Evolutionary conservation across 192 early-diverging fungal genomes (phyloP).

Genomic region (Gonapodya sp.): DNA sequence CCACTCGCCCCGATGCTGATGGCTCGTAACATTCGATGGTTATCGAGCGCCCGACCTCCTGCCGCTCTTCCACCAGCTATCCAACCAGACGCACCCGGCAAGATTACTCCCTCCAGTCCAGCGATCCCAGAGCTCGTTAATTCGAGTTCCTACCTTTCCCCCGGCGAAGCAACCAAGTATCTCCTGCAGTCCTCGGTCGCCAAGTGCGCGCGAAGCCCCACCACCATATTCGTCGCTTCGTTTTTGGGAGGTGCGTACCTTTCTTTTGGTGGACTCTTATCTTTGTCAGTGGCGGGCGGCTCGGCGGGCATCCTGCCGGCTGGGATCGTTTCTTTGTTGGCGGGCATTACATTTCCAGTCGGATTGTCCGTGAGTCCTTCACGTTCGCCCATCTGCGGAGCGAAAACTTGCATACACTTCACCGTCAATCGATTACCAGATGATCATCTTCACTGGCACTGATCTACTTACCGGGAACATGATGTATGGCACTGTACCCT

Average conservation of each 20-base stretch:
- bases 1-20: too few relatives aligned
- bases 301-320: background rate
- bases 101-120: background rate
- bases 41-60: too few relatives aligned
- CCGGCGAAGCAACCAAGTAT: background rate
- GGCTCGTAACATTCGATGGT: too few relatives aligned
- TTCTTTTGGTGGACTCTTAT: background rate
- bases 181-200: slow-evolving; percentile 4
- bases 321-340: background rate
- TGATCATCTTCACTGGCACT: slow-evolving; percentile 8
- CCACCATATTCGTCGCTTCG: background rate
- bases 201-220: background rate
- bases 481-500: slow-evolving; percentile 5
- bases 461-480: slow-evolving; percentile 9
- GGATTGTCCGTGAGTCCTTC: slow-evolving; percentile 1
- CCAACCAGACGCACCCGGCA: background rate
- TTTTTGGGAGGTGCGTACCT: slow-evolving; percentile 9
- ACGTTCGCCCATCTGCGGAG: too few relatives aligned
- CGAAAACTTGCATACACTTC: too few relatives aligned
- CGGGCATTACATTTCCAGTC: background rate
- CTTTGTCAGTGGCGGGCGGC: background rate
- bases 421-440: too few relatives aligned
- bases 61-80: background rate
- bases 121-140: background rate
- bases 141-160: background rate